Conservation (phyloP, 805 yeast species). For the Schwanniomyces yamadae region DNA sequence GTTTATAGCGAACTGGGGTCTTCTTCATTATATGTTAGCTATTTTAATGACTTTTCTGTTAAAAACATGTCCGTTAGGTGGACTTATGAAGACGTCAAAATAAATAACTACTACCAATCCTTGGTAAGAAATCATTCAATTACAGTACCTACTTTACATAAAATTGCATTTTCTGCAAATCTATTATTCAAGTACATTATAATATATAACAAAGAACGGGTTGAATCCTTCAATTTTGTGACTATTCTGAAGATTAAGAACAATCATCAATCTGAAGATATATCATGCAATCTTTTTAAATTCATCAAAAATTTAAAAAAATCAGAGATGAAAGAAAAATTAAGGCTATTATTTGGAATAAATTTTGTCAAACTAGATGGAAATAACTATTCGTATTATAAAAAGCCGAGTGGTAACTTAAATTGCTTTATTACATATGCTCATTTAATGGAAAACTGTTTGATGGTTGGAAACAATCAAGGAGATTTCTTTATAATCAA, state of each 20-base stretch:
- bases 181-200: constrained; percentile 1
- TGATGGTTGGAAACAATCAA: constrained; percentile 6
- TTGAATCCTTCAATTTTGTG: not conserved
- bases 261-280: not conserved
- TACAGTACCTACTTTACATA: not conserved
- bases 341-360: constrained; percentile 3
- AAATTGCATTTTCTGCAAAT: not conserved
- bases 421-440: constrained; percentile 2
- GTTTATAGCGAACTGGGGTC: no score
- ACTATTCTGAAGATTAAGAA: constrained; percentile 1
- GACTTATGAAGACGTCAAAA: not conserved
- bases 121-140: not conserved
- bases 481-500: constrained; percentile 5
- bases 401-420: not conserved
- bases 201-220: not conserved
- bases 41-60: not conserved
- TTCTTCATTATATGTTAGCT: no score
- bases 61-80: not conserved
- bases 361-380: not conserved
- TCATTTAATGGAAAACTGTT: not conserved
- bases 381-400: not conserved
- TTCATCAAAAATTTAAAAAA: constrained; percentile 1
- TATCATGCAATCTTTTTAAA: not conserved
- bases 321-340: not conserved
- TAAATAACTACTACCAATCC: not conserved